phyloP scores from a whole-genome alignment of 345 rosid species.

The Hibiscus tridactylites region DNA sequence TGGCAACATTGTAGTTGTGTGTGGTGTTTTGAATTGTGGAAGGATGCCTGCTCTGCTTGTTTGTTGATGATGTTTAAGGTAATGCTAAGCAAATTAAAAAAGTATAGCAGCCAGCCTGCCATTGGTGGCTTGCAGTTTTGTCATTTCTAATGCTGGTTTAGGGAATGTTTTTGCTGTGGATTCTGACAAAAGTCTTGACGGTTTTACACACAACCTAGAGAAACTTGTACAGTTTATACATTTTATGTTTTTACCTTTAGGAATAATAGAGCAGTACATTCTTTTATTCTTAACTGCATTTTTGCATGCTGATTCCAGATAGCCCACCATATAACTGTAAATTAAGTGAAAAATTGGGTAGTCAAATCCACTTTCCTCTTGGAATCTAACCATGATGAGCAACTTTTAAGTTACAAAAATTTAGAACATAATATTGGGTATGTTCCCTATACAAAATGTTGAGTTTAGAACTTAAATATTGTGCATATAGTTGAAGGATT shows the following conservation, averaged over 20 bases:
- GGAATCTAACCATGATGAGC: no score
- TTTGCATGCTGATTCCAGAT: neutral
- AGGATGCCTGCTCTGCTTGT: conserved; percentile 28
- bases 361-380: neutral
- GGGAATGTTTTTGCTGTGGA: conserved; percentile 4
- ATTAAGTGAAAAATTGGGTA: neutral
- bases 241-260: neutral
- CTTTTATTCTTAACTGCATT: neutral
- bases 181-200: neutral
- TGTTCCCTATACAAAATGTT: no score
- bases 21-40: conserved; percentile 15
- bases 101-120: neutral
- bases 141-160: conserved; percentile 5
- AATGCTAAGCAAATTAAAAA: conserved; percentile 9
- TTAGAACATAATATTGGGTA: no score
- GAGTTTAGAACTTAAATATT: no score
- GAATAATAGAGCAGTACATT: conserved; percentile 1
- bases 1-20: neutral
- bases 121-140: conserved; percentile 14
- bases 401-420: no score
- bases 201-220: neutral
- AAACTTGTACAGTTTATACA: conserved; percentile 15
- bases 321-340: neutral
- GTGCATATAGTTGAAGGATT: no score
- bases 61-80: conserved; percentile 18